These are phyloP conservation scores for Camellia lanceoleosa DNA, from an alignment of 148 eudicot genomes.

Conservation along the genomic window DNA sequence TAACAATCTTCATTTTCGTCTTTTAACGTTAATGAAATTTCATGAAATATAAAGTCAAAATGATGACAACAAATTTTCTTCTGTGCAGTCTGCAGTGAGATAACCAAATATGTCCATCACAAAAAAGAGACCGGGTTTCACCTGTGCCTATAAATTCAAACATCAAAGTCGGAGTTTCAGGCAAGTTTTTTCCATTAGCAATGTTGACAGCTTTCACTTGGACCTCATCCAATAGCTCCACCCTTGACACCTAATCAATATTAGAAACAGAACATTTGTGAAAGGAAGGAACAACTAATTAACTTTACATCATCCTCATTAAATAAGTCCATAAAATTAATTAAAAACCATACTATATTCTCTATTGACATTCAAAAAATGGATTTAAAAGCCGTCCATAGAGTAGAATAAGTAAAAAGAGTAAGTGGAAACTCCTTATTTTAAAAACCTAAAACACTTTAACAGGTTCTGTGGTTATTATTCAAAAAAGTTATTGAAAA, in stretches of 20 bases:
- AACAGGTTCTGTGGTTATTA: too few relatives aligned
- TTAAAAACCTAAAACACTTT: too few relatives aligned
- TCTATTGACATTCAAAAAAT: too few relatives aligned
- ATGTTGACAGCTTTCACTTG: slow-evolving; percentile 85
- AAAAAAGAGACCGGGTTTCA: slow-evolving; percentile 20
- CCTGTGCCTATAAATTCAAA: slow-evolving; percentile 98
- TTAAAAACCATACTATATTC: too few relatives aligned
- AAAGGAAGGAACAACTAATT: background rate
- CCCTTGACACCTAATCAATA: background rate
- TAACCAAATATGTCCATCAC: background rate
- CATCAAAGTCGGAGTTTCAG: slow-evolving; percentile 82
- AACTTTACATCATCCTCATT: background rate
- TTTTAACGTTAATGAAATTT: background rate
- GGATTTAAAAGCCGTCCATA: too few relatives aligned
- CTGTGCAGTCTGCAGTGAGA: background rate
- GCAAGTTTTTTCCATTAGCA: slow-evolving; percentile 76
- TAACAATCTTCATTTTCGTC: background rate
- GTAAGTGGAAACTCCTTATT: too few relatives aligned
- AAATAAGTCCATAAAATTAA: background rate
- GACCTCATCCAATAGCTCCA: slow-evolving; percentile 66
- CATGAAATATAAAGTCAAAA: background rate
- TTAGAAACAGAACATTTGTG: background rate
- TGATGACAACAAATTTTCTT: background rate
- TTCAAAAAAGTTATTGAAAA: too few relatives aligned
- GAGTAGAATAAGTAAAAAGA: too few relatives aligned